Evolutionary conservation across 2,329 filamentous ascomycete species (phyloP).

Genomic region (Hawksworthiomyces lignivorus): DNA sequence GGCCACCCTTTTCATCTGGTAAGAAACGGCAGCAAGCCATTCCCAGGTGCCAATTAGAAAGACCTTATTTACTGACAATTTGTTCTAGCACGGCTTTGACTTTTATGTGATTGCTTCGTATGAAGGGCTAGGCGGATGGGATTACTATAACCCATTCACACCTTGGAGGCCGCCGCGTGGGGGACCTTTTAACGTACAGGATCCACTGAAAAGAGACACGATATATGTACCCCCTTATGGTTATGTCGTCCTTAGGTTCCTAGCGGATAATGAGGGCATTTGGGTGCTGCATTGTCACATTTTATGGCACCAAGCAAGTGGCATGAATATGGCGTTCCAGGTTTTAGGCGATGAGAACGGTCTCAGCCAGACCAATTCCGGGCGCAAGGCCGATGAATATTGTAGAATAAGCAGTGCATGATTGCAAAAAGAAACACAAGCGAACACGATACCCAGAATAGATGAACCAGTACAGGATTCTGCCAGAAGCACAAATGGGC

Average conservation of each 20-base stretch:
- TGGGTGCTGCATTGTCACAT: conserved; percentile 20
- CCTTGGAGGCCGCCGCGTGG: conserved; percentile 13
- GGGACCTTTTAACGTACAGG: conserved; percentile 12
- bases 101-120: conserved; percentile 18
- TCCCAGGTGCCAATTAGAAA: no score
- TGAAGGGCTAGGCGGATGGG: conserved; percentile 18
- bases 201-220: conserved; percentile 20
- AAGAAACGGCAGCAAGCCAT: neutral
- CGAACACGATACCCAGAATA: no score
- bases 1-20: conserved; percentile 20
- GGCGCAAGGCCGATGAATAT: no score
- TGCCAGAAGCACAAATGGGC: no score
- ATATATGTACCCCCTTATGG: conserved; percentile 17
- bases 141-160: conserved; percentile 20
- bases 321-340: conserved; percentile 20
- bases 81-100: conserved; percentile 21
- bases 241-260: conserved; percentile 16
- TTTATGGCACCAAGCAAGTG: conserved; percentile 18
- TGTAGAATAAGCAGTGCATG: no score
- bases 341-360: conserved; percentile 15
- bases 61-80: no score
- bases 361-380: conserved; percentile 6
- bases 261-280: conserved; percentile 17
- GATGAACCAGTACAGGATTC: no score
- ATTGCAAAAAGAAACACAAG: no score